phyloP scores from a whole-genome alignment of 495 filamentous ascomycete genomes.

The Tuber melanosporum region DNA sequence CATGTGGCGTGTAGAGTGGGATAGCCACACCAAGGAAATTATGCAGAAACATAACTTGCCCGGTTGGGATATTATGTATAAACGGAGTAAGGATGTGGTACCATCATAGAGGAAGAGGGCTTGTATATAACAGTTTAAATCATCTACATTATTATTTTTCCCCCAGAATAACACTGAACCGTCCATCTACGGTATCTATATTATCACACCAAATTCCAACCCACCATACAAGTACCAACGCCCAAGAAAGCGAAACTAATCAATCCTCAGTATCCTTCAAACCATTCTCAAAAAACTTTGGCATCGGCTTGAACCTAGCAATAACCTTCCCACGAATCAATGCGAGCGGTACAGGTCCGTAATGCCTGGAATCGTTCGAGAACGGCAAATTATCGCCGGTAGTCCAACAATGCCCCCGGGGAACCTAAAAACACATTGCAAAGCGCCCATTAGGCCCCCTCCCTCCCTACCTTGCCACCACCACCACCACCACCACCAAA shows the following conservation, averaged over 20 bases:
- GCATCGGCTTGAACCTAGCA: conserved; percentile 45
- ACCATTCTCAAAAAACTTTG: conserved; percentile 25
- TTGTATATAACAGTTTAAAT: conserved; percentile 6
- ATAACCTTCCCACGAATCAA: conserved; percentile 83
- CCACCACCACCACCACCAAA: too few relatives aligned
- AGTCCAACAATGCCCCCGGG: conserved; percentile 81
- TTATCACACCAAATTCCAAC: background rate
- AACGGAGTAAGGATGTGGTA: conserved; percentile 54
- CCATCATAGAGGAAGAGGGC: conserved; percentile 1
- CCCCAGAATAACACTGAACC: background rate
- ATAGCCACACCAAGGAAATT: conserved; percentile 73
- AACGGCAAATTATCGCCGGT: conserved; percentile 77
- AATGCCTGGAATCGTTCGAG: conserved; percentile 78
- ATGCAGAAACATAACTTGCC: conserved; percentile 72
- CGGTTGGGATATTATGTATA: conserved; percentile 77
- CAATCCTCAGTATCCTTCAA: conserved; percentile 10
- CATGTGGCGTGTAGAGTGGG: conserved; percentile 85
- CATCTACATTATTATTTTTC: background rate
- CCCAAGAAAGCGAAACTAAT: background rate
- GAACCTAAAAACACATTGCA: conserved; percentile 53
- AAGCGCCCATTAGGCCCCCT: background rate
- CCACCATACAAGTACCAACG: background rate
- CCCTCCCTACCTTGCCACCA: background rate
- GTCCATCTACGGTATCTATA: background rate
- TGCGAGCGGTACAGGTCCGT: conserved; percentile 76